phyloP scores from a whole-genome alignment of 495 filamentous ascomycete genomes.

The Thozetella sp. region DNA sequence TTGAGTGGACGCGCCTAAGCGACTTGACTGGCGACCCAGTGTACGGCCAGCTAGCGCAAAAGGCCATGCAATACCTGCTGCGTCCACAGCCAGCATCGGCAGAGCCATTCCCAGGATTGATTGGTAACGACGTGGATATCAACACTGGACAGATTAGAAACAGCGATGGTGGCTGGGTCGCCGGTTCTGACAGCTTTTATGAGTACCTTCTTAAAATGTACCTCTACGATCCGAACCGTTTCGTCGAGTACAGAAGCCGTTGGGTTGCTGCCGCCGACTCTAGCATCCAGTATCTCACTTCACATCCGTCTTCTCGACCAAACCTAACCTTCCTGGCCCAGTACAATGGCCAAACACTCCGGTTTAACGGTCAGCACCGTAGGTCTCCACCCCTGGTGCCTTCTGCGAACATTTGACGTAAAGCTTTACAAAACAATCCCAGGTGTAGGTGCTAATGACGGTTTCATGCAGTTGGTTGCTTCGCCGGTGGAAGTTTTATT shows the following conservation, averaged over 20 bases:
- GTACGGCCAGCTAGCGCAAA: slow-evolving; percentile 69
- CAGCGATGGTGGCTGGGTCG: slow-evolving; percentile 74
- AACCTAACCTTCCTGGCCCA: slow-evolving; percentile 76
- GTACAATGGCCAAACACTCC: slow-evolving; percentile 52
- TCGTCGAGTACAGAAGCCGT: slow-evolving; percentile 63
- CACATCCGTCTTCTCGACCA: slow-evolving; percentile 68
- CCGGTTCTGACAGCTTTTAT: slow-evolving; percentile 82
- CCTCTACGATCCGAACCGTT: slow-evolving; percentile 73
- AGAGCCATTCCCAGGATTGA: slow-evolving; percentile 77
- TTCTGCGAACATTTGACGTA: no score
- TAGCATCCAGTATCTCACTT: slow-evolving; percentile 69
- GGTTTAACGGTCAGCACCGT: slow-evolving; percentile 61
- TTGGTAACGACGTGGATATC: slow-evolving; percentile 70
- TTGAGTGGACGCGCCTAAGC: slow-evolving; percentile 85
- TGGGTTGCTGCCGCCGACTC: slow-evolving; percentile 82
- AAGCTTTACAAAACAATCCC: no score
- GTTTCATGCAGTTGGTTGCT: slow-evolving; percentile 79
- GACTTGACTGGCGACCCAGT: slow-evolving; percentile 70
- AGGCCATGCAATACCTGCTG: slow-evolving; percentile 73
- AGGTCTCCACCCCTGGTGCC: no score
- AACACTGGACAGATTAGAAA: slow-evolving; percentile 66
- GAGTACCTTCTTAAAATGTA: slow-evolving; percentile 97
- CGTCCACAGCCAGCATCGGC: slow-evolving; percentile 59
- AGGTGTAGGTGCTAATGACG: no score
- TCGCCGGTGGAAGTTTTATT: slow-evolving; percentile 85